Percentiles rank a stretch among this genome's conserved stretches.
These are phyloP conservation scores for Lasiodiplodia hormozganensis DNA, from an alignment of 2,329 filamentous ascomycete genomes.

Conservation along the genomic window DNA sequence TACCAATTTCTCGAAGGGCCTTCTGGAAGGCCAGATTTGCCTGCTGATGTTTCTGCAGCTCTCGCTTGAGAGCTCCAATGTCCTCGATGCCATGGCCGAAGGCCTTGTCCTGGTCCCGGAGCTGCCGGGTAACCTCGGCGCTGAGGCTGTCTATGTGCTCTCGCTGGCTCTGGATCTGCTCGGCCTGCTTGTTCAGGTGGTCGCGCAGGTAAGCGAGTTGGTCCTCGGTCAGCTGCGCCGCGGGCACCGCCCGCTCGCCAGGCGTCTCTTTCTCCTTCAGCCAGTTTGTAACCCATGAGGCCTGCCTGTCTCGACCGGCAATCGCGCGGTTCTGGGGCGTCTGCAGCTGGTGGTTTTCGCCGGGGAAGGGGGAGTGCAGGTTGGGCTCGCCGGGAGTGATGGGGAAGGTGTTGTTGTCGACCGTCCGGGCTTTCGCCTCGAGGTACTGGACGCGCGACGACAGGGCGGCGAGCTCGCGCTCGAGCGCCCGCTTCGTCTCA, in stretches of 20 bases:
- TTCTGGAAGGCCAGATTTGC: conserved; percentile 99
- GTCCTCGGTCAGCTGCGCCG: conserved; percentile 73
- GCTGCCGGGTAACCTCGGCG: conserved; percentile 83
- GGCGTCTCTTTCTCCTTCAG: conserved; percentile 60
- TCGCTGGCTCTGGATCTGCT: conserved; percentile 86
- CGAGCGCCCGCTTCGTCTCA: conserved; percentile 77
- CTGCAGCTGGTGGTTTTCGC: conserved; percentile 61
- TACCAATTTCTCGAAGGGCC: conserved; percentile 92
- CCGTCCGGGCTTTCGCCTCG: conserved; percentile 75
- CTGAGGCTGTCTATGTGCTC: conserved; percentile 86
- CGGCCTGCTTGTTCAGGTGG: conserved; percentile 91
- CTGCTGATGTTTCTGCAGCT: conserved; percentile 96
- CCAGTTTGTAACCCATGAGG: conserved; percentile 58
- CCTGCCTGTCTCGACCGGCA: conserved; percentile 40
- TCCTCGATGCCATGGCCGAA: conserved; percentile 82
- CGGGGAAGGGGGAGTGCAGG: conserved; percentile 60
- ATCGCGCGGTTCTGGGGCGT: conserved; percentile 43
- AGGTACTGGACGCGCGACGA: conserved; percentile 79
- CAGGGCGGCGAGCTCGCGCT: conserved; percentile 82
- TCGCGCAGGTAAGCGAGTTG: conserved; percentile 86
- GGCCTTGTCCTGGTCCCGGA: conserved; percentile 81
- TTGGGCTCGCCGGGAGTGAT: conserved; percentile 79
- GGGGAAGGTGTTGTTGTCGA: conserved; percentile 68
- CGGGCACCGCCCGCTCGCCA: conserved; percentile 53
- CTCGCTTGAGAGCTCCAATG: conserved; percentile 86